Evolutionary conservation across 371 early-diverging fungal species (phyloP), one percentile per base, ranked within the genome.

Genomic region (Mortierella sp.): DNA sequence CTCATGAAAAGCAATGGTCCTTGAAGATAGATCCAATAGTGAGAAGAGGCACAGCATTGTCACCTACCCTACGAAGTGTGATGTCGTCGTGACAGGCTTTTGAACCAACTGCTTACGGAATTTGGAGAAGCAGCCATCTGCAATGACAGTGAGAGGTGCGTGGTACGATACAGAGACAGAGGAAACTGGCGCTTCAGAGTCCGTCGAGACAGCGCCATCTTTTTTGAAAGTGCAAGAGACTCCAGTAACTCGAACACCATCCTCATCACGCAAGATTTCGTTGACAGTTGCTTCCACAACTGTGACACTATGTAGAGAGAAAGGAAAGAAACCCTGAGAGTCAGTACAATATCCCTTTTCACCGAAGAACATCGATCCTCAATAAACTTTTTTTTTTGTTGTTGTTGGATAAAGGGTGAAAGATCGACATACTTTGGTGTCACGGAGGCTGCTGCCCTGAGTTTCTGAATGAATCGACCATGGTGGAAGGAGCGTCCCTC

Each of bases 41-140:
- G 37, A 37, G 9, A 50, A 50, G 14, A 50, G 21, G 50, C 50
- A 21, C 50, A 21, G 16, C 50, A 14, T 50, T 7, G 4, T 6
- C 2, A 30, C 76, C 72, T 84, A 93, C 88, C 95, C 96, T 29
- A 93, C 94, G 86, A 96, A 95, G 68, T 95, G 87, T 0, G 93
- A 93, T 52, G 84, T 86, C 18, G 86, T 86, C 4, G 81, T 61
- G 30, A 92, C 89, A 14, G 85, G 70, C 62, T 80, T 86, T 1
- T 80, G 59, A 21, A 88, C 87, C 52, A 87, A 86, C 30, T 92
- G 87, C 67, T 92, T 94, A 57, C 98, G 88, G 84, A 98, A 98
- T 82, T 95, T 97, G 64, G 97, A 96, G 66, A 95, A 95, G 68
- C 95, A 92, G 21, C 98, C 98, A 80, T 98, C 97, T 2, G 92